Evolutionary conservation across 2,329 filamentous ascomycete species (phyloP).

Genomic region (Bimuria novae-zelandiae): DNA sequence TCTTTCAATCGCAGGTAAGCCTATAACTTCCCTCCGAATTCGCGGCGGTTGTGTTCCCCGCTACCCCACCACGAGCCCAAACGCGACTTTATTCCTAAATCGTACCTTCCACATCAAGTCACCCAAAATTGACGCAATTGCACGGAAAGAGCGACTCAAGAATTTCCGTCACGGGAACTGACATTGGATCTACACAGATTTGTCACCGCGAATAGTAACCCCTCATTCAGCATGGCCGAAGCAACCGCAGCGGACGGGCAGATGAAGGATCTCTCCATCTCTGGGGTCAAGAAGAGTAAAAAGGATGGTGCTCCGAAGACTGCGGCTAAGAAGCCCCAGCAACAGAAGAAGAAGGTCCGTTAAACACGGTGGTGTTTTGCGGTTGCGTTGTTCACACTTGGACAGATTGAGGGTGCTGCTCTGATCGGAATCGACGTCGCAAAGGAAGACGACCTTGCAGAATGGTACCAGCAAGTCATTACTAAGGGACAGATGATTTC

Average conservation of each 20-base stretch:
- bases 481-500: constrained; percentile 97
- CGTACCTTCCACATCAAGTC: constrained; percentile 2
- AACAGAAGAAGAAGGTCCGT: constrained; percentile 55
- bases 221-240: constrained; percentile 34
- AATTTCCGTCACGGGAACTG: not conserved
- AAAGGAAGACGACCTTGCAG: constrained; percentile 85
- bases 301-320: constrained; percentile 41
- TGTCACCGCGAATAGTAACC: constrained; percentile 3
- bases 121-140: not conserved
- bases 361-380: not conserved
- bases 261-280: constrained; percentile 51
- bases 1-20: constrained; percentile 28
- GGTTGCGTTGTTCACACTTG: constrained; percentile 23
- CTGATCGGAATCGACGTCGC: constrained; percentile 85
- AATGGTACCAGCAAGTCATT: constrained; percentile 98
- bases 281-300: constrained; percentile 47
- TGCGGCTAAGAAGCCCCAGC: constrained; percentile 49
- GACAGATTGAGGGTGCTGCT: constrained; percentile 61
- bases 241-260: constrained; percentile 43
- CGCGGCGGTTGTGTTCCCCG: constrained; percentile 37
- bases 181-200: not conserved
- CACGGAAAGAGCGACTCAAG: not conserved
- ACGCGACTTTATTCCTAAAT: constrained; percentile 16
- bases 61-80: constrained; percentile 37
- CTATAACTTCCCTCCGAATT: constrained; percentile 11